Evolutionary conservation across 768 basidiomycete genomes (phyloP).

Genomic region (Coprinopsis cinerea): DNA sequence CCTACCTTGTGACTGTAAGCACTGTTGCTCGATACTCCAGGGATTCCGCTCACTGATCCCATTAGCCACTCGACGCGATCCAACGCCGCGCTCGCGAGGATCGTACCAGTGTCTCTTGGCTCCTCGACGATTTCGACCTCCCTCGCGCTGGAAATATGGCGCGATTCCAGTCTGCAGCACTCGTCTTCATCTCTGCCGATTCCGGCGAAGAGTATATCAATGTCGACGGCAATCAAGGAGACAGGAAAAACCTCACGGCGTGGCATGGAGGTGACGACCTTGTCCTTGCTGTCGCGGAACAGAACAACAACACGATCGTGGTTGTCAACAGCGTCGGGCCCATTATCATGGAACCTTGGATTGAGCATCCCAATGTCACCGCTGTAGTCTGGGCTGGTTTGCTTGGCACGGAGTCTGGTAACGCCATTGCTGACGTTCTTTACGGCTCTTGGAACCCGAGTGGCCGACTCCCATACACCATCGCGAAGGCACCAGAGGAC

Average conservation of each 20-base stretch:
- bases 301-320: conserved; percentile 69
- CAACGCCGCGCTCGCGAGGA: conserved; percentile 63
- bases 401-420: conserved; percentile 64
- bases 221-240: conserved; percentile 75
- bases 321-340: conserved; percentile 61
- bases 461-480: conserved; percentile 68
- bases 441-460: conserved; percentile 68
- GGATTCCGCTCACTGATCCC: background rate
- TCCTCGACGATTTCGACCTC: conserved; percentile 65
- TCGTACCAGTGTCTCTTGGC: conserved; percentile 60
- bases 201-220: conserved; percentile 82
- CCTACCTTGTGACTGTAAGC: conserved; percentile 71
- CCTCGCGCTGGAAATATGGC: conserved; percentile 41
- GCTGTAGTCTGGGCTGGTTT: conserved; percentile 65
- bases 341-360: conserved; percentile 59
- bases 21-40: background rate
- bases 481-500: conserved; percentile 53
- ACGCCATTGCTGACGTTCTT: conserved; percentile 63
- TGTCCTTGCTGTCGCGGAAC: conserved; percentile 58
- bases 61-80: conserved; percentile 74
- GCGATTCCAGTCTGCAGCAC: conserved; percentile 49
- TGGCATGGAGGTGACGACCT: conserved; percentile 72
- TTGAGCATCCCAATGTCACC: conserved; percentile 67
- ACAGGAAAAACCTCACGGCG: conserved; percentile 65
- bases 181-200: conserved; percentile 80